phyloP scores from a whole-genome alignment of 208 protist genomes.

The Novymonas esmeraldas region DNA sequence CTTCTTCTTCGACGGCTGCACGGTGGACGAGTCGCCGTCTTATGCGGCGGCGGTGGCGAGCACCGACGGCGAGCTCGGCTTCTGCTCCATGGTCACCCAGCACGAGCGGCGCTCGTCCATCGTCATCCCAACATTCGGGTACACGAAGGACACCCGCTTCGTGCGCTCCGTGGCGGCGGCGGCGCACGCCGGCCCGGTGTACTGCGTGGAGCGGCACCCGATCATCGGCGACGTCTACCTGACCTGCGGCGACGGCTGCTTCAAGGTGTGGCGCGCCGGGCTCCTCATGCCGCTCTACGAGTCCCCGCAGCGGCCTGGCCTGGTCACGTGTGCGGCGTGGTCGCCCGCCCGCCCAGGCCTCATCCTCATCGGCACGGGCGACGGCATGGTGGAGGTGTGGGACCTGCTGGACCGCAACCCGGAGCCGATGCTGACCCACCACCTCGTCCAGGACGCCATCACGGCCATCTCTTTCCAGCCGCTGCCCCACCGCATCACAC shows the following conservation, averaged over 20 bases:
- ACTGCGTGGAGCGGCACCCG: constrained; percentile 84
- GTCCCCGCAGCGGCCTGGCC: constrained; percentile 47
- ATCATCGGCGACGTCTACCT: constrained; percentile 87
- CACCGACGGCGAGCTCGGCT: constrained; percentile 74
- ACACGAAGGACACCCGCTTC: constrained; percentile 68
- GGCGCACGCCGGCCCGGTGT: constrained; percentile 80
- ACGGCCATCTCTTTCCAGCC: constrained; percentile 90
- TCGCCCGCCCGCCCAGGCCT: constrained; percentile 80
- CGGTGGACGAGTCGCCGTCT: constrained; percentile 47
- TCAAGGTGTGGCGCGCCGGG: constrained; percentile 91
- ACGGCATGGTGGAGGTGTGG: constrained; percentile 90
- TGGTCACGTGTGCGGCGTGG: constrained; percentile 86
- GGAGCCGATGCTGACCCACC: constrained; percentile 84
- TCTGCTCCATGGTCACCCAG: constrained; percentile 62
- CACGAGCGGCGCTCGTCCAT: constrained; percentile 51
- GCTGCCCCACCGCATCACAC: constrained; percentile 40
- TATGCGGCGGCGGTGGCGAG: constrained; percentile 70
- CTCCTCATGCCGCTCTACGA: constrained; percentile 74
- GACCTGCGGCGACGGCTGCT: constrained; percentile 84
- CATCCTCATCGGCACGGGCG: constrained; percentile 74
- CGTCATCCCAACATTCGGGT: constrained; percentile 50
- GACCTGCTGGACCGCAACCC: constrained; percentile 92
- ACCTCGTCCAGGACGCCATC: constrained; percentile 91
- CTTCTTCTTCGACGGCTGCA: constrained; percentile 76
- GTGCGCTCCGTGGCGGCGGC: constrained; percentile 48